phyloP scores from a whole-genome alignment of 2,329 filamentous ascomycete species.

The Trichoderma polysporum region DNA sequence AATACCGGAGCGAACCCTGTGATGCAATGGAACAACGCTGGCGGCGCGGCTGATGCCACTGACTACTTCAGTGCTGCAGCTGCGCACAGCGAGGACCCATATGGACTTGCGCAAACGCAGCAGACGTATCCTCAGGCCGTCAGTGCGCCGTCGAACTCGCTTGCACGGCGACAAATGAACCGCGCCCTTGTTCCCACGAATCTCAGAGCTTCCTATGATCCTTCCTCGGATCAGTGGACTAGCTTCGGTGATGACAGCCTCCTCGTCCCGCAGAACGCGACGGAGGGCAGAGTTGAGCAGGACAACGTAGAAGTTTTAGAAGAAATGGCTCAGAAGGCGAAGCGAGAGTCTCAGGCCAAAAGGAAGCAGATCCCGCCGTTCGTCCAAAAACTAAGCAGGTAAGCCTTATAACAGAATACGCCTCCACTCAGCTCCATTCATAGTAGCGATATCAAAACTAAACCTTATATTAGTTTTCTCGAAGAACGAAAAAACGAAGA shows the following conservation, averaged over 20 bases:
- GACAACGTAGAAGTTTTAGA: conserved; percentile 79
- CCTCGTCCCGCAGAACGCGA: conserved; percentile 39
- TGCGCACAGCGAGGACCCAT: conserved; percentile 37
- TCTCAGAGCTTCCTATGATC: conserved; percentile 39
- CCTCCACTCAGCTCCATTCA: not conserved
- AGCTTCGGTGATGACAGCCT: conserved; percentile 43
- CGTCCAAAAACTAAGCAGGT: conserved; percentile 98
- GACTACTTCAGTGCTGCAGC: conserved; percentile 39
- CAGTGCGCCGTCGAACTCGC: conserved; percentile 46
- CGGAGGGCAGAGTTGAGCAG: conserved; percentile 46
- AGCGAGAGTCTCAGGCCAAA: conserved; percentile 84
- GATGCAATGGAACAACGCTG: conserved; percentile 43
- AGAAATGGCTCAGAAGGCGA: conserved; percentile 74
- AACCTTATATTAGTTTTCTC: conserved; percentile 68
- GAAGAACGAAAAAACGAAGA: conserved; percentile 92
- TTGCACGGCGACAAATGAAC: conserved; percentile 54
- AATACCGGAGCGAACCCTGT: conserved; percentile 49
- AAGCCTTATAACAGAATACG: conserved; percentile 37
- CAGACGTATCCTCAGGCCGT: conserved; percentile 35
- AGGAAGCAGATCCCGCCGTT: conserved; percentile 96
- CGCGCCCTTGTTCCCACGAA: conserved; percentile 49
- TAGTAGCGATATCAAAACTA: conserved; percentile 19
- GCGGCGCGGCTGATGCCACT: conserved; percentile 36
- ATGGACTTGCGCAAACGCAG: conserved; percentile 39
- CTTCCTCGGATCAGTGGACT: conserved; percentile 42